phyloP scores from a whole-genome alignment of 2,329 filamentous ascomycete species.

The Bipolaris gigantea region DNA sequence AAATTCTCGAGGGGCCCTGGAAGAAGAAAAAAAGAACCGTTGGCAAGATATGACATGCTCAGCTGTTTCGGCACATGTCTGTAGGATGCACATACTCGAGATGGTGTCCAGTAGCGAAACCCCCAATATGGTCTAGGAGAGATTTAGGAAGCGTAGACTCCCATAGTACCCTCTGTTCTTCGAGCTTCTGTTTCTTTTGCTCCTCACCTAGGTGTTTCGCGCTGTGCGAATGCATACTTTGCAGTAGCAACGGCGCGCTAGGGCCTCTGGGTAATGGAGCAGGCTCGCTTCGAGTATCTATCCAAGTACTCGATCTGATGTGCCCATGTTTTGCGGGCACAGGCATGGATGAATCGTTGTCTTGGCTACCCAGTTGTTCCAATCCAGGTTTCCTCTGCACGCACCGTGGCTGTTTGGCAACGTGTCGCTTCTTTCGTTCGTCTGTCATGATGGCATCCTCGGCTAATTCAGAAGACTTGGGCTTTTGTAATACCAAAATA shows the following conservation, averaged over 20 bases:
- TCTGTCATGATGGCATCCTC: constrained; percentile 13
- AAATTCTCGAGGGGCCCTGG: neutral
- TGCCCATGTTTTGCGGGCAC: constrained; percentile 6
- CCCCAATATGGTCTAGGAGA: constrained; percentile 10
- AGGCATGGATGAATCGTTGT: constrained; percentile 7
- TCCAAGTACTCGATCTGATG: constrained; percentile 10
- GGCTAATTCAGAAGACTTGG: constrained; percentile 11
- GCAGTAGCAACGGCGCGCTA: constrained; percentile 9
- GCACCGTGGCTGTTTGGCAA: constrained; percentile 22
- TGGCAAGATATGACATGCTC: neutral
- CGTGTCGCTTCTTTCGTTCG: constrained; percentile 14
- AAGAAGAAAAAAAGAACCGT: neutral
- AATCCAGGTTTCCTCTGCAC: constrained; percentile 20
- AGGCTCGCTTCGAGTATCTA: constrained; percentile 10
- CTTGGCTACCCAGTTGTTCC: constrained; percentile 16
- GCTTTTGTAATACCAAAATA: constrained; percentile 7
- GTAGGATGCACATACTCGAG: constrained; percentile 6
- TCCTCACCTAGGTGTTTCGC: constrained; percentile 4
- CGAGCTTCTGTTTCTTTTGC: constrained; percentile 6
- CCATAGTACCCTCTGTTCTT: constrained; percentile 23
- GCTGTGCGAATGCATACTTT: constrained; percentile 6
- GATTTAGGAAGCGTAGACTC: constrained; percentile 23
- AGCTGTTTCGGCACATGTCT: neutral
- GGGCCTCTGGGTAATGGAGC: constrained; percentile 1
- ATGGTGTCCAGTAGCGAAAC: constrained; percentile 7